Evolutionary conservation across 805 yeast species (phyloP), one percentile per base, ranked within the genome.

Genomic region (Kodamaea sagamina): DNA sequence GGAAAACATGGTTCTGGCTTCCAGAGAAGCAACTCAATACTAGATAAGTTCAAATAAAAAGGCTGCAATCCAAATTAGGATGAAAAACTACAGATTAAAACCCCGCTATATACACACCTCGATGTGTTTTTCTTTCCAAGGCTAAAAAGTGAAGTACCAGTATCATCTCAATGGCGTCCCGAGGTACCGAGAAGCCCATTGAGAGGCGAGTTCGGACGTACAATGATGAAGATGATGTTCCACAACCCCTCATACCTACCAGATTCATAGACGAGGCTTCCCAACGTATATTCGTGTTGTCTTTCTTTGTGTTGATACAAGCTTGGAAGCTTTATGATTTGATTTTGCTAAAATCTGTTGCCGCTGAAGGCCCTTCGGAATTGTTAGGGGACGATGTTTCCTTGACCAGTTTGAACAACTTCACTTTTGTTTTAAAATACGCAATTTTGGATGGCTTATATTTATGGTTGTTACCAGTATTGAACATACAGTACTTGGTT

Each of bases 301-400:
- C 87, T 1, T 47, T 86, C 8, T 87, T 89, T 57, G 68, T 77
- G 2, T 70, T 86, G 25, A 72, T 92, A n/a, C 97, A 90, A 62
- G 78, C 87, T n/a, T 86, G 86, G 78, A 92, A 93, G 58, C 44
- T 87, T 1, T 86, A 85, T 52, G 95, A 88, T 58, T 62, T 86
- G 32, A 64, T 82, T 25, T 59, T 80, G 16, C 63, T 86, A 44
- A 81, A 82, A 52, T 71, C 77, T 18, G 75, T 71, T 12, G 21
- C 24, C 12, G 24, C 22, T 11, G 34, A 29, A 12, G 7, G 16
- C 9, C 19, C 31, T 5, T 44, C 32, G 17, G 27, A 62, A 59
- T 45, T 29, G 17, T 9, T 44, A 50, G 27, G 62, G 59, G 40
- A 68, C 10, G 46, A 65, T 1, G 43, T 67, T 1, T 62, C 64